A percentile compares a stretch with the other conserved stretches of the same genome.
Evolutionary conservation across 2,329 filamentous ascomycete species (phyloP).

Genomic region (Fusarium veterinarium): DNA sequence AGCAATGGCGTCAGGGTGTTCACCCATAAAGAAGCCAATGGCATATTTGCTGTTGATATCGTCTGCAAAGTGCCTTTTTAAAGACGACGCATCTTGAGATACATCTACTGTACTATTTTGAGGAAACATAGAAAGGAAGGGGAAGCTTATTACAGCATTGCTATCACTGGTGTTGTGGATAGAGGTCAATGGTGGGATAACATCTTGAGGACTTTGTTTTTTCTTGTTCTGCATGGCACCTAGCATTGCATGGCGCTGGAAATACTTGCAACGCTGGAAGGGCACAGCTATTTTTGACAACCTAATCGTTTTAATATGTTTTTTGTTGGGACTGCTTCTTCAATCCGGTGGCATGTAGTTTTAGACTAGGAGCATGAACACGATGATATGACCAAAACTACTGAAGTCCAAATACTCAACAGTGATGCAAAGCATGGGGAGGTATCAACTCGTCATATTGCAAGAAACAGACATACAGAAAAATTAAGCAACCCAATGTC

Average conservation of each 20-base stretch:
- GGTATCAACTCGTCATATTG: constrained; percentile 47
- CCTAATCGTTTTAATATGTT: constrained; percentile 25
- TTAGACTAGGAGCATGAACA: constrained; percentile 11
- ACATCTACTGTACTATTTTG: constrained; percentile 17
- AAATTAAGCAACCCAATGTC: constrained; percentile 41
- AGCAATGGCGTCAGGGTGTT: constrained; percentile 58
- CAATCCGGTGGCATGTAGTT: constrained; percentile 4
- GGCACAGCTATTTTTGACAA: constrained; percentile 25
- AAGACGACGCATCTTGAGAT: background rate
- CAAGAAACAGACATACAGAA: constrained; percentile 43
- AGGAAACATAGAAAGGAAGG: constrained; percentile 8
- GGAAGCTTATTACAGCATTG: background rate
- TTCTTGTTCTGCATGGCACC: constrained; percentile 34
- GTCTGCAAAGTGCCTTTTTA: background rate
- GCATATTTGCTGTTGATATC: background rate
- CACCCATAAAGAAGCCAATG: constrained; percentile 44
- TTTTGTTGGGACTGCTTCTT: background rate
- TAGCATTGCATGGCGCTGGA: constrained; percentile 45
- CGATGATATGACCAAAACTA: constrained; percentile 16
- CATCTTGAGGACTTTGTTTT: constrained; percentile 9
- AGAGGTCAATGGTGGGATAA: constrained; percentile 14
- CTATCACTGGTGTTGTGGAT: constrained; percentile 29
- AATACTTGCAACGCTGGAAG: constrained; percentile 23
- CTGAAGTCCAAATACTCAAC: background rate
- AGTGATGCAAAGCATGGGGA: constrained; percentile 19